These are phyloP conservation scores for Rhizophagus prolifer DNA, from an alignment of 192 early-diverging fungal species.

Conservation along the genomic window DNA sequence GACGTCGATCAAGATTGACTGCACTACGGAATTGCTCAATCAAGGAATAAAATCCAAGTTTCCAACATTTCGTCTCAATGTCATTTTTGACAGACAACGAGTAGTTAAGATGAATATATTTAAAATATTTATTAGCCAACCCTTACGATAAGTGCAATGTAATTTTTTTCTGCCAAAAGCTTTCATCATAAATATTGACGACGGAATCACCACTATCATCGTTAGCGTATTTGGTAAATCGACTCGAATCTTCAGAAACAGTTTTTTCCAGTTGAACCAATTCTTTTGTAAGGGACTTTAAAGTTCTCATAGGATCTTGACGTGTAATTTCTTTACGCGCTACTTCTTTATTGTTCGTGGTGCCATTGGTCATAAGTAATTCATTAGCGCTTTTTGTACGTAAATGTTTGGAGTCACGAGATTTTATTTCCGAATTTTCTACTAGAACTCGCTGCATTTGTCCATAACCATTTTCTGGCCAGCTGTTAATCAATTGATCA, in stretches of 20 bases:
- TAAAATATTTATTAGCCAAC: constrained; percentile 45
- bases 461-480: not conserved
- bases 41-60: constrained; percentile 50
- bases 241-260: not conserved
- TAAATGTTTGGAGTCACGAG: not conserved
- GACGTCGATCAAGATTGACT: constrained; percentile 32
- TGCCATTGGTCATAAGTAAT: too few species aligned
- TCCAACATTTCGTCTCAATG: constrained; percentile 57
- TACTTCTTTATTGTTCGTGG: not conserved
- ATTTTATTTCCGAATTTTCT: not conserved
- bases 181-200: constrained; percentile 4
- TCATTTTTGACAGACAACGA: constrained; percentile 52
- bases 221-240: not conserved
- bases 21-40: constrained; percentile 53
- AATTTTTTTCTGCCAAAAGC: constrained; percentile 18
- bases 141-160: constrained; percentile 19
- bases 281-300: constrained; percentile 7
- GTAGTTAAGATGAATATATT: constrained; percentile 45
- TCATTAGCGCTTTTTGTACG: constrained; percentile 8
- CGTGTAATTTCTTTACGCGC: too few species aligned
- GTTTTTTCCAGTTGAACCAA: not conserved
- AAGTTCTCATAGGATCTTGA: not conserved
- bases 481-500: not conserved
- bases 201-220: not conserved
- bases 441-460: not conserved